Percentiles rank a stretch among this genome's conserved stretches.
These are phyloP conservation scores for Rhododendron kiyosumense DNA, from an alignment of 148 eudicot species.

Conservation along the genomic window DNA sequence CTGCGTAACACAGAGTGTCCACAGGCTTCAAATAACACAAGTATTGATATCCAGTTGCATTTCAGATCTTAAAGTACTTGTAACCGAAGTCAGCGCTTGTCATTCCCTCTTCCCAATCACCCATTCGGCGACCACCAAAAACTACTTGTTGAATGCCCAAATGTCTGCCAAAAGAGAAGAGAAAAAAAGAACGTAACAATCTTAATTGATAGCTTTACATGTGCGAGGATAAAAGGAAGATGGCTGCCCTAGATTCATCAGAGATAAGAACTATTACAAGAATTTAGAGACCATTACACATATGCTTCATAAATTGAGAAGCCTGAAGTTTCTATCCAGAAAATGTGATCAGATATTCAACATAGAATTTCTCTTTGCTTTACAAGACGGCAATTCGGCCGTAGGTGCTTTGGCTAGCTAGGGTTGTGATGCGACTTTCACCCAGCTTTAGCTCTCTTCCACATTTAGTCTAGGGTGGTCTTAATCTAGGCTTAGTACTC, in stretches of 20 bases:
- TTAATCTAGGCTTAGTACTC: neutral
- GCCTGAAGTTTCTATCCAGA: too few relatives aligned
- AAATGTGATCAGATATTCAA: too few relatives aligned
- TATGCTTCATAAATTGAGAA: too few relatives aligned
- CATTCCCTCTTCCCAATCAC: slow-evolving; percentile 99
- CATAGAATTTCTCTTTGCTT: too few relatives aligned
- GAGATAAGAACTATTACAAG: neutral
- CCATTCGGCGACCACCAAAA: slow-evolving; percentile 75
- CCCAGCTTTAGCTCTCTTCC: neutral
- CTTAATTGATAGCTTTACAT: neutral
- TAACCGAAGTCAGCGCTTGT: slow-evolving; percentile 65
- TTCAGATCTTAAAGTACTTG: slow-evolving; percentile 62
- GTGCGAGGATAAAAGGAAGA: neutral
- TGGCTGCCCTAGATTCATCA: neutral
- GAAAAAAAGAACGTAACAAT: neutral
- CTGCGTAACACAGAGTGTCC: neutral
- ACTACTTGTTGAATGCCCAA: slow-evolving; percentile 89
- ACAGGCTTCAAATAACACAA: neutral
- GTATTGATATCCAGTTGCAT: neutral
- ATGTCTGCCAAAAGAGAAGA: slow-evolving; percentile 42
- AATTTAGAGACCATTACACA: neutral
- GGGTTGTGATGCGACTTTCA: too few relatives aligned
- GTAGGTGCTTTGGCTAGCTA: too few relatives aligned
- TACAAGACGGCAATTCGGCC: too few relatives aligned
- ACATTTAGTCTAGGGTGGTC: neutral